phyloP scores from a whole-genome alignment of 257 asterid genomes.

The Nicotiana knightiana region DNA sequence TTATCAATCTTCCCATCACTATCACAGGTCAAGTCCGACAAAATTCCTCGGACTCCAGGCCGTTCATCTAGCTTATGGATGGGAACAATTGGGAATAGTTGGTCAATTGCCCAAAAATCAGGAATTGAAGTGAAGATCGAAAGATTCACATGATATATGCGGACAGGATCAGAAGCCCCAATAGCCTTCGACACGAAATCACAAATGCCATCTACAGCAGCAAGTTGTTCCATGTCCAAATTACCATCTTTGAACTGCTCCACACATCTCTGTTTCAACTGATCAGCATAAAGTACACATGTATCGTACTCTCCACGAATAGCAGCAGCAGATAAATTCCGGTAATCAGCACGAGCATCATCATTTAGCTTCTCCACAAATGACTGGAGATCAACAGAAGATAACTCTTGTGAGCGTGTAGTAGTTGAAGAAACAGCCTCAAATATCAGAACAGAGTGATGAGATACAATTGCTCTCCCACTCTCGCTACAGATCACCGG shows the following conservation, averaged over 20 bases:
- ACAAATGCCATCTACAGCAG: slow-evolving; percentile 77
- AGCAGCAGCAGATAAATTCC: slow-evolving; percentile 57
- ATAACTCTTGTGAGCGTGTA: slow-evolving; percentile 34
- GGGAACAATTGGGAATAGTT: slow-evolving; percentile 84
- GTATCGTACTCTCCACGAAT: slow-evolving; percentile 55
- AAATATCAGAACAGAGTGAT: slow-evolving; percentile 75
- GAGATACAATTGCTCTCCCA: slow-evolving; percentile 95
- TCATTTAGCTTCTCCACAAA: slow-evolving; percentile 48
- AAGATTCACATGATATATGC: slow-evolving; percentile 68
- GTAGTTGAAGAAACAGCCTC: slow-evolving; percentile 68
- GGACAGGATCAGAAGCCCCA: slow-evolving; percentile 56
- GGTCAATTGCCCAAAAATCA: slow-evolving; percentile 90
- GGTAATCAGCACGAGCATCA: slow-evolving; percentile 61
- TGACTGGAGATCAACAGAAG: slow-evolving; percentile 38
- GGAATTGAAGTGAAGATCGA: slow-evolving; percentile 93
- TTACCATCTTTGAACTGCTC: slow-evolving; percentile 88
- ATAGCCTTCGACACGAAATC: slow-evolving; percentile 59
- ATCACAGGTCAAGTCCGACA: slow-evolving; percentile 90
- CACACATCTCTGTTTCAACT: slow-evolving; percentile 74
- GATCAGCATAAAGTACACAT: slow-evolving; percentile 62
- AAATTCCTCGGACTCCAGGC: slow-evolving; percentile 56
- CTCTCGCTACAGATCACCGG: slow-evolving; percentile 93
- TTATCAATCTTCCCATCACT: slow-evolving; percentile 88
- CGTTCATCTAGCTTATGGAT: slow-evolving; percentile 75
- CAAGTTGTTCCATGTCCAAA: slow-evolving; percentile 67